Conservation (phyloP, 2,329 filamentous ascomycete genomes). For the Aspergillus proliferans region DNA sequence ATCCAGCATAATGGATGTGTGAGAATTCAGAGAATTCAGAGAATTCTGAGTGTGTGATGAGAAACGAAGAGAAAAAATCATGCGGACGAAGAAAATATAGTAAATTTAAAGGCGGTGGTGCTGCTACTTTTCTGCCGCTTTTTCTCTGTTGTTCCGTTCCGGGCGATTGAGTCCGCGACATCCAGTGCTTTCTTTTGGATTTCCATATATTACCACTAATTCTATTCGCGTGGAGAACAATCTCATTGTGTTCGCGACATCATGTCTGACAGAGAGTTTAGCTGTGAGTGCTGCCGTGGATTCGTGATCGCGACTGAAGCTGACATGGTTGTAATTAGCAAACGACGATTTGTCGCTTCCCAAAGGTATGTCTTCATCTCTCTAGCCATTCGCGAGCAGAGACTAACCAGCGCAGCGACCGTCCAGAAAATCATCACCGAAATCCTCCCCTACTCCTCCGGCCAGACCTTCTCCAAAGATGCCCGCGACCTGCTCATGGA, state of each 20-base stretch:
- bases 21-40: background rate
- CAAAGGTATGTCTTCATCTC: constrained; percentile 40
- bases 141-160: constrained; percentile 1
- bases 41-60: constrained; percentile 2
- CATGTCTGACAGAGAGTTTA: constrained; percentile 54
- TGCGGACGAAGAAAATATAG: constrained; percentile 2
- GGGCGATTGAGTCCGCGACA: background rate
- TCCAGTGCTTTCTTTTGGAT: background rate
- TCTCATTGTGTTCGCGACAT: constrained; percentile 3
- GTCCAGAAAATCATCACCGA: constrained; percentile 85
- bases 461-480: constrained; percentile 87
- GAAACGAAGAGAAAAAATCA: constrained; percentile 15
- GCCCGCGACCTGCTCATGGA: constrained; percentile 93
- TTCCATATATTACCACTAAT: too few relatives aligned
- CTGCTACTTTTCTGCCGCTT: constrained; percentile 24
- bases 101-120: constrained; percentile 13
- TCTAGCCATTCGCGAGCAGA: background rate
- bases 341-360: constrained; percentile 56
- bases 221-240: too few relatives aligned
- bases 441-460: constrained; percentile 71
- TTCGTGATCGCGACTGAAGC: constrained; percentile 8
- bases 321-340: constrained; percentile 30
- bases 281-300: constrained; percentile 30
- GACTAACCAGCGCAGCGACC: constrained; percentile 45
- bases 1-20: background rate